A percentile compares a stretch with the other conserved stretches of the same genome.
These are phyloP conservation scores for Mucuna pruriens DNA, from an alignment of 306 rosid species.

Conservation along the genomic window DNA sequence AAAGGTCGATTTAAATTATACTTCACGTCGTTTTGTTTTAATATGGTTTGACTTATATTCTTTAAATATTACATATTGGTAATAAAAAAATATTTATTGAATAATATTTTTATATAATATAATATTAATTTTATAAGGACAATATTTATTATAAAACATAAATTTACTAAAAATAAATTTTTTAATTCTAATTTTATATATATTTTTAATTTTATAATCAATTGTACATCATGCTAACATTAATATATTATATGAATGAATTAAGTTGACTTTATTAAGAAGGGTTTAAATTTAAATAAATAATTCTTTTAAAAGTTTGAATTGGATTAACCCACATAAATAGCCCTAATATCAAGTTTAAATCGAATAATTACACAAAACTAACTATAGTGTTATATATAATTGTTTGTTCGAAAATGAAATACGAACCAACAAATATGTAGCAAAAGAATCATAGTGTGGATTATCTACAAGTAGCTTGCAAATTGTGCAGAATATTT, in stretches of 20 bases:
- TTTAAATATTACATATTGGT: background rate
- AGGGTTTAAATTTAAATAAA: background rate
- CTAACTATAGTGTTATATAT: background rate
- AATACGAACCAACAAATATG: background rate
- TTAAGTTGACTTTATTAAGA: background rate
- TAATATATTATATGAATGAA: background rate
- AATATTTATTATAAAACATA: background rate
- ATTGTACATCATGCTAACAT: background rate
- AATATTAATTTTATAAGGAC: too few relatives aligned
- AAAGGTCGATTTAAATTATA: background rate
- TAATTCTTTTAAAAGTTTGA: background rate
- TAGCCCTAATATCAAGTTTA: background rate
- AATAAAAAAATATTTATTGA: background rate
- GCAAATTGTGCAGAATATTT: constrained; percentile 2
- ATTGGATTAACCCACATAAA: too few relatives aligned
- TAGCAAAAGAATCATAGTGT: background rate
- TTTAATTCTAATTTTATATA: background rate
- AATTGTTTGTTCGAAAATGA: constrained; percentile 2
- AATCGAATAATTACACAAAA: background rate
- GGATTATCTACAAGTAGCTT: background rate
- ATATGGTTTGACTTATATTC: too few relatives aligned
- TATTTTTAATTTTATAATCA: background rate
- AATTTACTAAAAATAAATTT: too few relatives aligned
- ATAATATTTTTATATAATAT: too few relatives aligned
- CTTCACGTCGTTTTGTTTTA: too few relatives aligned